Conservation (phyloP, 257 asterid species). For the Handroanthus guayacan region DNA sequence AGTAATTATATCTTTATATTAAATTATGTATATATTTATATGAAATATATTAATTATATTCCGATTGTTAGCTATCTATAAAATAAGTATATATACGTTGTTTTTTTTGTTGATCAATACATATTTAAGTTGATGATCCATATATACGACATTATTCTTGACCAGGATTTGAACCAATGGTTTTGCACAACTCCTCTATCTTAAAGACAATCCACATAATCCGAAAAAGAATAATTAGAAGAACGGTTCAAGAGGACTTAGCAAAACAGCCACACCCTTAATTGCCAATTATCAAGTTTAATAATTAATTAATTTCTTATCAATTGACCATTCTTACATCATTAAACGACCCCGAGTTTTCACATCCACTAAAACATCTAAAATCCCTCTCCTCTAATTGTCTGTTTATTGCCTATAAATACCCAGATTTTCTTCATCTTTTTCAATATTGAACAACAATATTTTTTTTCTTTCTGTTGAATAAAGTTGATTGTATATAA, state of each 20-base stretch:
- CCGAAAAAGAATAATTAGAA: neutral
- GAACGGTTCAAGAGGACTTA: neutral
- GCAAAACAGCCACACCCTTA: neutral
- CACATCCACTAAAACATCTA: neutral
- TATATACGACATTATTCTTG: too few relatives aligned
- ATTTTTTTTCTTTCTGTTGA: neutral
- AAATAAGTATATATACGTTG: too few relatives aligned
- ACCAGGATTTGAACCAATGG: neutral
- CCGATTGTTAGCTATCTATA: too few relatives aligned
- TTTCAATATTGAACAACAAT: neutral
- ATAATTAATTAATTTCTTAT: neutral
- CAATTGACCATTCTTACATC: neutral
- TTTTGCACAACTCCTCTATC: too few relatives aligned
- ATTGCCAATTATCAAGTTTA: neutral
- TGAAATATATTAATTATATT: too few relatives aligned
- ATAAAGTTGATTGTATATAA: neutral
- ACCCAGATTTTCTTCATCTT: neutral
- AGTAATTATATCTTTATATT: too few relatives aligned
- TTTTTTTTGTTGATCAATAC: too few relatives aligned
- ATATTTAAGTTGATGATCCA: too few relatives aligned
- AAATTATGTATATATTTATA: too few relatives aligned
- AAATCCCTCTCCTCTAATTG: neutral
- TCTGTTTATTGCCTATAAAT: conserved; percentile 27
- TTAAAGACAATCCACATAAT: neutral
- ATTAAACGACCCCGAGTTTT: too few relatives aligned